Conservation (phyloP, 2,329 filamentous ascomycete species). For the Trichoderma sp. region DNA sequence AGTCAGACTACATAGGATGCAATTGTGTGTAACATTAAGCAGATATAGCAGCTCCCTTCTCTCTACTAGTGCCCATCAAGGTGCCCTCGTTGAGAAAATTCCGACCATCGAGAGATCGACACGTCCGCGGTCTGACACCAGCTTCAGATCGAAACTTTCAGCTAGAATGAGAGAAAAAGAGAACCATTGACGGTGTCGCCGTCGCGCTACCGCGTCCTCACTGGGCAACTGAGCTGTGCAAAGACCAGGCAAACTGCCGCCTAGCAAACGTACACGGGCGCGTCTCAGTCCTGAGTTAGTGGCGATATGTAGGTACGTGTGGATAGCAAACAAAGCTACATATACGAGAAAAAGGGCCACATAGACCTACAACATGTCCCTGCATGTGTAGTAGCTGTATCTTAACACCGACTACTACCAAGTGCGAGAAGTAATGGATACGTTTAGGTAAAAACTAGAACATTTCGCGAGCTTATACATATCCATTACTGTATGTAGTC, state of each 20-base stretch:
- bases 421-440: neutral
- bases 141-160: neutral
- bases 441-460: neutral
- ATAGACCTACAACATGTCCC: neutral
- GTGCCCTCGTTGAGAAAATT: neutral
- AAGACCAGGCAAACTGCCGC: neutral
- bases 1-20: neutral
- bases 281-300: neutral
- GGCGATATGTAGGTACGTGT: neutral
- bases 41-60: neutral
- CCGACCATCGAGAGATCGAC: neutral
- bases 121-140: neutral
- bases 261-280: neutral
- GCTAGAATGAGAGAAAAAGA: neutral
- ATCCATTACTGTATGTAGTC: neutral
- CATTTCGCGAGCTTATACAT: neutral
- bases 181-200: neutral
- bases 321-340: neutral
- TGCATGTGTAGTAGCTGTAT: neutral
- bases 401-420: neutral
- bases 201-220: neutral
- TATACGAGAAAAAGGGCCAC: neutral
- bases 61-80: neutral
- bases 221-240: neutral
- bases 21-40: neutral